These are phyloP conservation scores for Hymenochaete sp. DNA, from an alignment of 1,284 basidiomycete genomes.

Conservation along the genomic window DNA sequence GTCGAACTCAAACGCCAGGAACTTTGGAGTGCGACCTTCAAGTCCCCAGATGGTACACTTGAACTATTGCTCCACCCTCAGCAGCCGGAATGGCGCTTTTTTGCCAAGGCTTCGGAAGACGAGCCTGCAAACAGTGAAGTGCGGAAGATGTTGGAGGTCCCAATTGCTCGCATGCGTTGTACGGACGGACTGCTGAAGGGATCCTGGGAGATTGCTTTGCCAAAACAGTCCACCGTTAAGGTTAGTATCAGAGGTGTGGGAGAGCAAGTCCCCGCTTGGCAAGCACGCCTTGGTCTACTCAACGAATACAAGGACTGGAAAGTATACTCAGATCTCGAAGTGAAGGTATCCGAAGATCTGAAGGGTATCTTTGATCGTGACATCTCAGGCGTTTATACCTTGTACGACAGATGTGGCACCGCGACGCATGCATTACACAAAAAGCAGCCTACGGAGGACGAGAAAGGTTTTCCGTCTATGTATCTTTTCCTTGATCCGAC, in stretches of 20 bases:
- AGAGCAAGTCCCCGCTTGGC: conserved; percentile 77
- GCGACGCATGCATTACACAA: conserved; percentile 83
- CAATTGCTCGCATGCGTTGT: conserved; percentile 72
- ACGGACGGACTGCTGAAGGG: conserved; percentile 55
- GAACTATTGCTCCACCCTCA: conserved; percentile 73
- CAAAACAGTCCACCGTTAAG: conserved; percentile 45
- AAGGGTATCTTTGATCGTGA: conserved; percentile 62
- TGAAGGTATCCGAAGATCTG: conserved; percentile 48
- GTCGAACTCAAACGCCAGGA: conserved; percentile 82
- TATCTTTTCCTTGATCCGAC: conserved; percentile 84
- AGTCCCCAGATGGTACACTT: conserved; percentile 60
- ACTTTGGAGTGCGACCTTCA: conserved; percentile 78
- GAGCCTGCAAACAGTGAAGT: conserved; percentile 78
- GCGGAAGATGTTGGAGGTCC: conserved; percentile 64
- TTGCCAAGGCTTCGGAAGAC: conserved; percentile 54
- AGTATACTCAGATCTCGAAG: conserved; percentile 60
- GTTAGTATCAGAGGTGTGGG: conserved; percentile 62
- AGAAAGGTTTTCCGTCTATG: conserved; percentile 47
- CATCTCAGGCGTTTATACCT: conserved; percentile 71
- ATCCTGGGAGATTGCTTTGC: conserved; percentile 77
- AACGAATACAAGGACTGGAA: conserved; percentile 56
- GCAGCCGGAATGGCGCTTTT: conserved; percentile 82
- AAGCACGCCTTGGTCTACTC: conserved; percentile 72
- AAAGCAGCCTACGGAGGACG: conserved; percentile 37
- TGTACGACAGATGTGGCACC: conserved; percentile 83